Evolutionary conservation across 768 basidiomycete genomes (phyloP).

Genomic region (Suillus tomentosus): DNA sequence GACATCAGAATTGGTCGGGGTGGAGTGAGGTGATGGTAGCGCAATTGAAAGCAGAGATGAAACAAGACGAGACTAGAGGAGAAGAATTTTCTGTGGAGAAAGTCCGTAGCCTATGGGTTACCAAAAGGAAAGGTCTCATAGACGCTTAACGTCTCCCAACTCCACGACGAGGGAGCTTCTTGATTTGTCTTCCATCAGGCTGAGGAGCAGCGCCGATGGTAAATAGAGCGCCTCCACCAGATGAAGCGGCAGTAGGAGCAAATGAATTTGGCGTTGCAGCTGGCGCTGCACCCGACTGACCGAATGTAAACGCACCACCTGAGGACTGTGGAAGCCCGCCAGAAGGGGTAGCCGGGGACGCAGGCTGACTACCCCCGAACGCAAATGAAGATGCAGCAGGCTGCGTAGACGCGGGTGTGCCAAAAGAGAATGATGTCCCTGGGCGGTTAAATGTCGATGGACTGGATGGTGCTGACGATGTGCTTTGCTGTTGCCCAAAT

Average conservation of each 20-base stretch:
- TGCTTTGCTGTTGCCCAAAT: slow-evolving; percentile 42
- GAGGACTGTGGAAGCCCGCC: slow-evolving; percentile 35
- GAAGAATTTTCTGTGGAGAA: slow-evolving; percentile 3
- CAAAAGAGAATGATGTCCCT: slow-evolving; percentile 49
- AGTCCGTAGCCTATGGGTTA: slow-evolving; percentile 7
- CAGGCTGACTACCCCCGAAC: slow-evolving; percentile 60
- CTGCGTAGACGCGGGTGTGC: slow-evolving; percentile 39
- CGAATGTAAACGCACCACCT: slow-evolving; percentile 40
- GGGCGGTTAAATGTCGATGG: slow-evolving; percentile 58
- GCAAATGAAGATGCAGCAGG: slow-evolving; percentile 40
- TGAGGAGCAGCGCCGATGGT: slow-evolving; percentile 59
- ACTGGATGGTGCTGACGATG: slow-evolving; percentile 54
- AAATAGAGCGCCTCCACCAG: slow-evolving; percentile 44
- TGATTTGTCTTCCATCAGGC: slow-evolving; percentile 44
- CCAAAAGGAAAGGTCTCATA: slow-evolving; percentile 13
- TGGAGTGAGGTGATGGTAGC: slow-evolving; percentile 20
- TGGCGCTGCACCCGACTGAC: slow-evolving; percentile 38
- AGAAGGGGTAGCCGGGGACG: slow-evolving; percentile 52
- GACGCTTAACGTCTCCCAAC: slow-evolving; percentile 24
- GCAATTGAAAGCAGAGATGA: slow-evolving; percentile 17
- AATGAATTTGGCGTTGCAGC: slow-evolving; percentile 48
- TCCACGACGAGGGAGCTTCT: slow-evolving; percentile 54
- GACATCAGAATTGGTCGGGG: slow-evolving; percentile 21
- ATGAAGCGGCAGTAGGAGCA: slow-evolving; percentile 36
- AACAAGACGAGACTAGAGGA: slow-evolving; percentile 8